phyloP scores from a whole-genome alignment of 768 basidiomycete species.

The Naganishia onofrii region DNA sequence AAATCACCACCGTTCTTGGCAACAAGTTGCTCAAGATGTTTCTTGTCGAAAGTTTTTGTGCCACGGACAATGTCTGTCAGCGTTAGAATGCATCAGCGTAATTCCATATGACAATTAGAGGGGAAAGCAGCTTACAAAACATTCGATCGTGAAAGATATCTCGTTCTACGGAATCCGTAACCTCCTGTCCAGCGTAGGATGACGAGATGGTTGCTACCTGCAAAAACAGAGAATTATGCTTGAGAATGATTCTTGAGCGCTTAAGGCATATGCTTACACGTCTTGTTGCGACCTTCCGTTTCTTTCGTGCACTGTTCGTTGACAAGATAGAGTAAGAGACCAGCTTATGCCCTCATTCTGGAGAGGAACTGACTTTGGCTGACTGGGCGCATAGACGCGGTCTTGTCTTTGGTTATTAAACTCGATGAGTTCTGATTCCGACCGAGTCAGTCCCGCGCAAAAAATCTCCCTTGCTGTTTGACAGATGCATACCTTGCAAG shows the following conservation, averaged over 20 bases:
- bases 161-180: constrained; percentile 58
- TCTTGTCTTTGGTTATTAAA: constrained; percentile 30
- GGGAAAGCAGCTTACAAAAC: constrained; percentile 64
- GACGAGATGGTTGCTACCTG: constrained; percentile 41
- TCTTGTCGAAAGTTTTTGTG: constrained; percentile 67
- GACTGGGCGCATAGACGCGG: constrained; percentile 20
- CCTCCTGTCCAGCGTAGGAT: constrained; percentile 62
- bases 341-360: neutral
- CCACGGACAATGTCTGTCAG: constrained; percentile 55
- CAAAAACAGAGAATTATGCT: constrained; percentile 24
- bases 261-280: neutral
- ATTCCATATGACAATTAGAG: neutral
- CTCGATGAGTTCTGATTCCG: constrained; percentile 14
- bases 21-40: constrained; percentile 62
- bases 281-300: constrained; percentile 20
- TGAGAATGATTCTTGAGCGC: neutral
- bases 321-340: neutral
- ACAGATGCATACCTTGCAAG: constrained; percentile 2
- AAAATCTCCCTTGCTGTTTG: no score
- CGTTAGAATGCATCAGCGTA: neutral
- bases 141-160: constrained; percentile 70
- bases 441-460: neutral
- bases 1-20: constrained; percentile 52
- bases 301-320: constrained; percentile 19
- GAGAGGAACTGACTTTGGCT: constrained; percentile 1